Conservation (phyloP, 139 green algal species). For the Eudorina sp. region DNA sequence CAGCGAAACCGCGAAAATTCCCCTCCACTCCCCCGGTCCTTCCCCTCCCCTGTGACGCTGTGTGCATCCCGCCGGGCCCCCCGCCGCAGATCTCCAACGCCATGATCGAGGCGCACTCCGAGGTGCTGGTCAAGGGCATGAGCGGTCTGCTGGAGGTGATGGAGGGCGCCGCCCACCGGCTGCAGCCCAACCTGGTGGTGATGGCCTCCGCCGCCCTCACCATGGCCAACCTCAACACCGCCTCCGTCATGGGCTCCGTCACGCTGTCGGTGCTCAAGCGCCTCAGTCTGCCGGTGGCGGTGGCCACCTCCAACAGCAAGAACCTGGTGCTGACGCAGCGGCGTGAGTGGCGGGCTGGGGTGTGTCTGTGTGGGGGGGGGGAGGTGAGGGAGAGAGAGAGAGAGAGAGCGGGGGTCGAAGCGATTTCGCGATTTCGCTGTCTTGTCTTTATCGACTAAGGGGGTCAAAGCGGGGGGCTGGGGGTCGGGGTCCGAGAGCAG, state of each 20-base stretch:
- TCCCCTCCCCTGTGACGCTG: too few relatives aligned
- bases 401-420: too few relatives aligned
- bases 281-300: constrained; percentile 40
- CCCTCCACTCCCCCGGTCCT: too few relatives aligned
- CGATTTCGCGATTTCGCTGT: too few relatives aligned
- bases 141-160: constrained; percentile 58
- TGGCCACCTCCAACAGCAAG: constrained; percentile 57
- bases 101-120: constrained; percentile 43
- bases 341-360: constrained; percentile 28
- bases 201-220: constrained; percentile 59
- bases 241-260: constrained; percentile 41
- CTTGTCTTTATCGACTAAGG: too few relatives aligned
- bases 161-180: constrained; percentile 36
- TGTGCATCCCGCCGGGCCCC: too few relatives aligned
- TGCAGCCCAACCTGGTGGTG: constrained; percentile 48
- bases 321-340: constrained; percentile 34
- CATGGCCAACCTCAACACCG: constrained; percentile 50
- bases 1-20: too few relatives aligned
- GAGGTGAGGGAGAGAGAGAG: background rate
- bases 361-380: background rate
- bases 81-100: constrained; percentile 21
- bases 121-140: constrained; percentile 53
- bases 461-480: too few relatives aligned
- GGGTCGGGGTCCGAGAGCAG: too few relatives aligned
- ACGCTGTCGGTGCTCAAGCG: constrained; percentile 45